Conservation (phyloP, 768 basidiomycete species). For the Pholiota molesta region DNA sequence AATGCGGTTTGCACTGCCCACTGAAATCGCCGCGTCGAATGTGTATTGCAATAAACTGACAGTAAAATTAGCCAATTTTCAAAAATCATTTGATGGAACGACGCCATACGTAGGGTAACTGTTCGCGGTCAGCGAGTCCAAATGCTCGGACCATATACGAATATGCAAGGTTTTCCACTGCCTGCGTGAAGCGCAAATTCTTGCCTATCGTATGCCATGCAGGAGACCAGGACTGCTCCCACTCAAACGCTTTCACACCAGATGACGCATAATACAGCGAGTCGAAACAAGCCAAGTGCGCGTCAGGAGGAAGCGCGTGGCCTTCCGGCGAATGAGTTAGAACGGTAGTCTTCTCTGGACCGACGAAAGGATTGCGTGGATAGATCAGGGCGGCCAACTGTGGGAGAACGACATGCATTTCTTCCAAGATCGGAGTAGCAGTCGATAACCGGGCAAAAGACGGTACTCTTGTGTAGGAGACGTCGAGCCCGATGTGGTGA, state of each 20-base stretch:
- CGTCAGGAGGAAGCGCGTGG: conserved; percentile 25
- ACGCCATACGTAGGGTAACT: conserved; percentile 36
- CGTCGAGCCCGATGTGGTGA: conserved; percentile 37
- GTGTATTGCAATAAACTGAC: conserved; percentile 44
- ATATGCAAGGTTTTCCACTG: conserved; percentile 31
- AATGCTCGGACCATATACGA: conserved; percentile 37
- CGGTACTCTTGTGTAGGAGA: conserved; percentile 38
- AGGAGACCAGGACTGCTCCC: conserved; percentile 41
- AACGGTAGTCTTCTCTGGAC: conserved; percentile 24
- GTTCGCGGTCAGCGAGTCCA: conserved; percentile 15
- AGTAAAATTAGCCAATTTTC: no score
- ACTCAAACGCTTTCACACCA: conserved; percentile 33
- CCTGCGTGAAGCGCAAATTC: conserved; percentile 38
- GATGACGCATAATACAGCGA: conserved; percentile 34
- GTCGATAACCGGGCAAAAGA: conserved; percentile 19
- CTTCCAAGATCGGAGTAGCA: conserved; percentile 17
- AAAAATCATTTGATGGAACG: background rate
- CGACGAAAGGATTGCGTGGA: conserved; percentile 23
- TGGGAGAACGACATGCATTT: conserved; percentile 30
- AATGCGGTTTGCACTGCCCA: conserved; percentile 17
- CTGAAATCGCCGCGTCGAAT: conserved; percentile 47
- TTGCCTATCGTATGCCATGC: conserved; percentile 43
- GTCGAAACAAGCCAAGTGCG: conserved; percentile 37
- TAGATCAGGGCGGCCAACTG: conserved; percentile 33
- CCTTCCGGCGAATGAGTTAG: conserved; percentile 28